These are phyloP conservation scores for Penicillium diatomitis DNA, from an alignment of 495 filamentous ascomycete species.

Conservation along the genomic window DNA sequence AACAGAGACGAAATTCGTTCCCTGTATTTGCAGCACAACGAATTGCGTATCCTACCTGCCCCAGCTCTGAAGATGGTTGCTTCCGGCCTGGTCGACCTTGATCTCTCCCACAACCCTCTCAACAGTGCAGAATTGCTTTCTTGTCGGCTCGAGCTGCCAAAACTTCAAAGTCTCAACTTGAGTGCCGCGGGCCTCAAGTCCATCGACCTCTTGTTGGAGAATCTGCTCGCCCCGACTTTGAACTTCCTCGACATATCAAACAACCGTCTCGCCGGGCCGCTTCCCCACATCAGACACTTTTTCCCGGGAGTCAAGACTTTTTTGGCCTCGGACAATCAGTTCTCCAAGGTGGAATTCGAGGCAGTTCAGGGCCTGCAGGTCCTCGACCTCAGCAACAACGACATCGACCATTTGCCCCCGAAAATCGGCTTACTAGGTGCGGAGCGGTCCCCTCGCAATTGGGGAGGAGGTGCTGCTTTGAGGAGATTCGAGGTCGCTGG, in stretches of 20 bases:
- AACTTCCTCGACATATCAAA: constrained; percentile 68
- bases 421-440: constrained; percentile 61
- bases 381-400: constrained; percentile 75
- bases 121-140: constrained; percentile 50
- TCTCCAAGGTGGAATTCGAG: constrained; percentile 64
- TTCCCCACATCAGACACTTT: constrained; percentile 45
- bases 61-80: constrained; percentile 57
- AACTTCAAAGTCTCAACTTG: constrained; percentile 66
- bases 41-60: constrained; percentile 55
- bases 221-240: constrained; percentile 61
- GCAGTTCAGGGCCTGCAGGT: constrained; percentile 62
- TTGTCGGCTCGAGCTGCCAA: constrained; percentile 53
- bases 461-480: constrained; percentile 31
- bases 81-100: constrained; percentile 60
- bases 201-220: constrained; percentile 50
- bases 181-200: constrained; percentile 57
- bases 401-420: constrained; percentile 67
- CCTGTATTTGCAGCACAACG: constrained; percentile 68
- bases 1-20: constrained; percentile 38
- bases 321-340: constrained; percentile 65
- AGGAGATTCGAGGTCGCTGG: constrained; percentile 58
- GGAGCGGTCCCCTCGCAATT: constrained; percentile 34
- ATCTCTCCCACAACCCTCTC: constrained; percentile 73
- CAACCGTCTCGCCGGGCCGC: constrained; percentile 59
- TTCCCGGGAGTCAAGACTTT: constrained; percentile 63